Conservation (phyloP, 1,139 yeast genomes). For the Eremothecium gossypii region DNA sequence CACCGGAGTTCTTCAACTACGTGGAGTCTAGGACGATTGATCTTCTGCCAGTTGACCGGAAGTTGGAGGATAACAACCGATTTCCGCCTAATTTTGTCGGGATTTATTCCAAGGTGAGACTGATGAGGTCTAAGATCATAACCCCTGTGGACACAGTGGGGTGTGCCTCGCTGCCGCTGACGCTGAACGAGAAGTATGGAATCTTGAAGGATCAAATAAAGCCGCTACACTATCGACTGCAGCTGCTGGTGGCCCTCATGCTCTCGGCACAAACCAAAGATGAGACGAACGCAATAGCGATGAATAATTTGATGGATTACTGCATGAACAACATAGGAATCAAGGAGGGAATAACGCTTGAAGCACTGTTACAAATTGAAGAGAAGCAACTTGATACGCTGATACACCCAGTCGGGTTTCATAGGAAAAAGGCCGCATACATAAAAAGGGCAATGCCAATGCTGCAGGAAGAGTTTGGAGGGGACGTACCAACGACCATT, state of each 20-base stretch:
- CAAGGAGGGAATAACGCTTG: slow-evolving; percentile 34
- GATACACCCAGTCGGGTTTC: slow-evolving; percentile 83
- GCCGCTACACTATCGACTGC: slow-evolving; percentile 52
- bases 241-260: slow-evolving; percentile 71
- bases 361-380: slow-evolving; percentile 40
- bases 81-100: slow-evolving; percentile 43
- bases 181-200: slow-evolving; percentile 29
- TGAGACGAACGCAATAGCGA: slow-evolving; percentile 69
- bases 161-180: slow-evolving; percentile 64
- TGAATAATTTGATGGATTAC: slow-evolving; percentile 47
- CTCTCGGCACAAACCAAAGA: slow-evolving; percentile 90
- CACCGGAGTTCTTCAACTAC: slow-evolving; percentile 23
- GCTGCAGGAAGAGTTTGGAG: slow-evolving; percentile 41
- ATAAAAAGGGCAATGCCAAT: slow-evolving; percentile 55
- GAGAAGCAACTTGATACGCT: slow-evolving; percentile 52
- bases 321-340: slow-evolving; percentile 32
- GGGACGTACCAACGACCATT: slow-evolving; percentile 64
- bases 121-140: slow-evolving; percentile 51
- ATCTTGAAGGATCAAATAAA: slow-evolving; percentile 24
- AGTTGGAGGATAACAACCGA: slow-evolving; percentile 5
- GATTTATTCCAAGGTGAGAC: slow-evolving; percentile 53
- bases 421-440: slow-evolving; percentile 64
- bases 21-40: slow-evolving; percentile 20
- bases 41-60: slow-evolving; percentile 5
- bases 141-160: slow-evolving; percentile 91